Evolutionary conservation across 192 early-diverging fungal species (phyloP), one percentile per base, ranked within the genome.

Genomic region (Linnemannia hyalina): DNA sequence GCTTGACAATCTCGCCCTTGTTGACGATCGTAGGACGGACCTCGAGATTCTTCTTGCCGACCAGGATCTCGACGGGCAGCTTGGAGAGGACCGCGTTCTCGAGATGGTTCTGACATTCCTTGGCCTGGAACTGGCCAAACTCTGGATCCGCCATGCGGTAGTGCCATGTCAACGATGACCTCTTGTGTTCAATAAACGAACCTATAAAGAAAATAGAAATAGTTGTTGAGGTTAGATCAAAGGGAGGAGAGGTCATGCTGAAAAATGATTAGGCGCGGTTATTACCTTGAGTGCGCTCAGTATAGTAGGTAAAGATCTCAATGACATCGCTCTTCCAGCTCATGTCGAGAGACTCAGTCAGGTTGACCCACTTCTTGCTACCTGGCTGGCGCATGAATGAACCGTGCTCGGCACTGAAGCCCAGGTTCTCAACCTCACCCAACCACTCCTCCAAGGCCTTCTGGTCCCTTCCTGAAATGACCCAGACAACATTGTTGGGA

Each of bases 11-110:
- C 87, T 99, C 97, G 15, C 99, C 99, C 85, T 99, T 99, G 91
- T 98, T 99, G 70, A 98, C 93, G 5, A 93, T 91, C 3, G 95
- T 94, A n/a, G 98, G 97, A 16, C 97, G 92, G 29, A 98, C 96
- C 81, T 99, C 98, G 7, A 99, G 91, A 70, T 97, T 98, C 91
- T 99, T 99, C 87, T 98, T 98, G 65, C 99, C 98, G 26, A 97
- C 92, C 68, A 99, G 82, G 46, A 99, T 95, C 82, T 99, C 99
- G 23, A 99, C 94, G 0, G 98, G 97, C 38, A 96, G 90, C 89
- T 97, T 98, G n/a, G 97, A 96, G 26, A 98, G 88, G 6, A 99
- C 93, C 4, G 96, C 93, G 76, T 97, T 93, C 87, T 98, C 96
- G 47, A 99, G 84, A 85, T 99, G 97, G 88, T 97, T 98, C 89